Percentiles rank a stretch among this genome's conserved stretches.
phyloP scores from a whole-genome alignment of 1,284 basidiomycete genomes.

The Rhodotorula mucilaginosa region DNA sequence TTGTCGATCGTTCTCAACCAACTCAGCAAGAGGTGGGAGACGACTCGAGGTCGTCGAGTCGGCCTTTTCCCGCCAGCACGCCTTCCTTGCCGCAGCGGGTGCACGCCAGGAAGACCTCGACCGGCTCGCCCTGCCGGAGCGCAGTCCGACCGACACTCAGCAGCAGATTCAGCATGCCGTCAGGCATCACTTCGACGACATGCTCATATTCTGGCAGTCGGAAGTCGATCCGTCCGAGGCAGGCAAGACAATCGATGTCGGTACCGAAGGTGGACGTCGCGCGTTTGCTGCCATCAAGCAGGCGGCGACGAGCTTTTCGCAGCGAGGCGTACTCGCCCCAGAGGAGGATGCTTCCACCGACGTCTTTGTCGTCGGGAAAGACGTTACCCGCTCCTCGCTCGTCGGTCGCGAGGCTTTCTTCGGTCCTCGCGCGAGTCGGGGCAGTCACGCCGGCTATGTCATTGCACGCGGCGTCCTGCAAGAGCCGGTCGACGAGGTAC shows the following conservation, averaged over 20 bases:
- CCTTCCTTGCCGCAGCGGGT: background rate
- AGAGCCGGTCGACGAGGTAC: too few relatives aligned
- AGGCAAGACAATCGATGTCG: background rate
- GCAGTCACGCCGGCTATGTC: too few relatives aligned
- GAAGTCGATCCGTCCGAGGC: background rate
- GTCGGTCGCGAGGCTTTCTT: too few relatives aligned
- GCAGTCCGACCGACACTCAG: background rate
- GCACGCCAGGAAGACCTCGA: background rate
- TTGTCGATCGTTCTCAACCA: background rate
- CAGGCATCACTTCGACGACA: background rate
- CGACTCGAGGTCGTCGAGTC: background rate
- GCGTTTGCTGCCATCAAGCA: too few relatives aligned
- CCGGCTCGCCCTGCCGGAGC: background rate
- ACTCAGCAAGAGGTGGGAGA: background rate
- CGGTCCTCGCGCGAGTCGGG: too few relatives aligned
- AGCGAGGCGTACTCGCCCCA: too few relatives aligned
- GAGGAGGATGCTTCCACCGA: too few relatives aligned
- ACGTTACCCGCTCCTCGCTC: too few relatives aligned
- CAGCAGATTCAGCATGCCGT: background rate
- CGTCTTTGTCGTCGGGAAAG: too few relatives aligned
- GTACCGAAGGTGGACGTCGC: background rate
- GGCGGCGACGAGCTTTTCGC: too few relatives aligned
- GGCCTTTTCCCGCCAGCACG: background rate
- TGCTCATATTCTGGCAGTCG: background rate
- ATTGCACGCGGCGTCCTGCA: too few relatives aligned